Conservation (phyloP, 139 green algal species). For the Dunaliella primolecta region DNA sequence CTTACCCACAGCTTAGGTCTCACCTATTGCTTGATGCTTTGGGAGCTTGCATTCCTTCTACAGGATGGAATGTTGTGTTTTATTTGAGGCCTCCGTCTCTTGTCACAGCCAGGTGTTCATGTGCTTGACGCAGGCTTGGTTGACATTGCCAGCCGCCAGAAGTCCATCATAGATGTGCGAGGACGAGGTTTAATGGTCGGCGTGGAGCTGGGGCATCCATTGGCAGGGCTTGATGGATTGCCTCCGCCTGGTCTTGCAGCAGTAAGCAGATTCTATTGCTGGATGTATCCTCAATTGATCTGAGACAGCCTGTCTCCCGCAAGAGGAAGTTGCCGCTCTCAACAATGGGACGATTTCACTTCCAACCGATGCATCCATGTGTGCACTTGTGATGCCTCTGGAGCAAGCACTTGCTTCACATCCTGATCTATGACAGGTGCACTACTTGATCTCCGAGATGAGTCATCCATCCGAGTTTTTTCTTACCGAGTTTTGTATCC, state of each 20-base stretch:
- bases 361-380: neutral
- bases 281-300: neutral
- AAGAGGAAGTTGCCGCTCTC: neutral
- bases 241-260: slow-evolving; percentile 44
- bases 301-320: neutral
- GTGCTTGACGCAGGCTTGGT: slow-evolving; percentile 34
- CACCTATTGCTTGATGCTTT: too few relatives aligned
- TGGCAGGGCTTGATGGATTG: slow-evolving; percentile 15
- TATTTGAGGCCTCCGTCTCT: too few relatives aligned
- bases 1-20: too few relatives aligned
- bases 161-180: slow-evolving; percentile 71
- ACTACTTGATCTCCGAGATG: neutral
- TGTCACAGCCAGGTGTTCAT: too few relatives aligned
- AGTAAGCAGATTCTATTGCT: slow-evolving; percentile 16
- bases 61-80: too few relatives aligned
- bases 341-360: neutral
- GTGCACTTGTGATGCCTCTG: neutral
- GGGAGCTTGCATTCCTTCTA: too few relatives aligned
- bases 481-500: neutral
- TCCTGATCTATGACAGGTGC: too few relatives aligned
- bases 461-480: neutral
- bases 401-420: too few relatives aligned
- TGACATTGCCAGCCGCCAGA: slow-evolving; percentile 26
- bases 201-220: slow-evolving; percentile 62
- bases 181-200: slow-evolving; percentile 81